Evolutionary conservation across 768 basidiomycete species (phyloP), one percentile per base, ranked within the genome.

Genomic region (Psilocybe sp.): DNA sequence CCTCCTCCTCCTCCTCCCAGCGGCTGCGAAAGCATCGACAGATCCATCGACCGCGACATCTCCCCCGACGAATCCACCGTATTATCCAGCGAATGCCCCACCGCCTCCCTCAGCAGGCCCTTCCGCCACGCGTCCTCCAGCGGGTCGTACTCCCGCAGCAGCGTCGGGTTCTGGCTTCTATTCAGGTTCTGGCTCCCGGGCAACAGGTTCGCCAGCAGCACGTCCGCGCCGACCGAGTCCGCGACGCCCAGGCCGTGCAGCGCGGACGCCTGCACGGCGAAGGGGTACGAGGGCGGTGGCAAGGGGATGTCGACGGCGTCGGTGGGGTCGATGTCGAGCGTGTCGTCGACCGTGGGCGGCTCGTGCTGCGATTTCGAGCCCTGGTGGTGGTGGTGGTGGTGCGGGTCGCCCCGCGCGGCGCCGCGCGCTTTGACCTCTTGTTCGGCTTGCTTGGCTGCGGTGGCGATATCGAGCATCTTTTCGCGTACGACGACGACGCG

Each of bases 401-500:
- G 74, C 50, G 76, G 70, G 51, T 81, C 81, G 45, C n/a, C n/a
- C n/a, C 72, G 65, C 47, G 71, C 67, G 32, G 71, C 71, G 15
- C 73, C 77, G 18, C 80, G 79, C 31, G 71, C 62, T 58, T 84
- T 84, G 62, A 90, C 70, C 48, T 89, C 86, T 52, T 81, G 77
- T 58, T 91, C 86, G 8, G 84, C 85, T 61, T 89, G 85, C 61
- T 82, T 85, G 12, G 86, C 87, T 23, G 89, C 90, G 39, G 73
- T 68, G 37, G 68, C 74, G 42, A 92, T 66, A 53, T 92, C 85
- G 28, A 77, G 72, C 81, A 93, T 81, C 62, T 82, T 85, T 65
- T 93, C 91, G 39, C 90, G 80, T 40, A 92, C 85, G 18, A 93
- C 91, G 1, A 90, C 88, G 0, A 93, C 91, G 36, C 85, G 75